Conservation (phyloP, 352 stramenopile species). For the Phytophthora pisi region DNA sequence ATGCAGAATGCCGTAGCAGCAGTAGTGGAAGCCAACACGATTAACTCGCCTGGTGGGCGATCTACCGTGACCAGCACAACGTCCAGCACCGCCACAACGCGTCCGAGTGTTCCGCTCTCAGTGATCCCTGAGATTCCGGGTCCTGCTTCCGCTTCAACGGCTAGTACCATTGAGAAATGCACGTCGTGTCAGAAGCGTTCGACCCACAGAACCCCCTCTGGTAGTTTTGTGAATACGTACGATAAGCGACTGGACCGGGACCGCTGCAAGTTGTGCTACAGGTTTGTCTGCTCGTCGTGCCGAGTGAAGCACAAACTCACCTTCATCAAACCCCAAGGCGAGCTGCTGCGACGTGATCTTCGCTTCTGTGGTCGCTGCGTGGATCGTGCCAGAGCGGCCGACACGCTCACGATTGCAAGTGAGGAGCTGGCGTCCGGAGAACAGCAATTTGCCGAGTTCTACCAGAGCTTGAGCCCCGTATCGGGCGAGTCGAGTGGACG, state of each 20-base stretch:
- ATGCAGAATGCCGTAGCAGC: slow-evolving; percentile 24
- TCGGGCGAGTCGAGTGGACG: slow-evolving; percentile 16
- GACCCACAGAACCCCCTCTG: slow-evolving; percentile 8
- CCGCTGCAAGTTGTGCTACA: slow-evolving; percentile 38
- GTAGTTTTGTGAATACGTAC: slow-evolving; percentile 21
- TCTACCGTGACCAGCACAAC: slow-evolving; percentile 31
- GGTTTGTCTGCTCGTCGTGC: slow-evolving; percentile 41
- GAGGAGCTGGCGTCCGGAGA: slow-evolving; percentile 28
- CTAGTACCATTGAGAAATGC: slow-evolving; percentile 24
- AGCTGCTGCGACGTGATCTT: slow-evolving; percentile 27
- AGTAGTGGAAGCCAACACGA: slow-evolving; percentile 18
- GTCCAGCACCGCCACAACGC: slow-evolving; percentile 31
- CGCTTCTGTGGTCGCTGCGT: slow-evolving; percentile 38
- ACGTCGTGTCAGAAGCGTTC: slow-evolving; percentile 38
- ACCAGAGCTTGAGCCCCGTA: slow-evolving; percentile 20
- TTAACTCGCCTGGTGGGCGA: slow-evolving; percentile 19
- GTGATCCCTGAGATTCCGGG: neutral
- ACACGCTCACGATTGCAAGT: slow-evolving; percentile 31
- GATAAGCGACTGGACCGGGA: slow-evolving; percentile 25
- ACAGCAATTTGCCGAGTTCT: slow-evolving; percentile 25
- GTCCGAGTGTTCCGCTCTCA: slow-evolving; percentile 19
- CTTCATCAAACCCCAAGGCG: slow-evolving; percentile 29
- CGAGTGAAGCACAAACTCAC: slow-evolving; percentile 33
- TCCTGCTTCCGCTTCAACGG: neutral
- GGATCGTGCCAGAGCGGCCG: slow-evolving; percentile 20